Conservation (phyloP, 2,329 filamentous ascomycete genomes). For the Dactylellina leptospora region DNA sequence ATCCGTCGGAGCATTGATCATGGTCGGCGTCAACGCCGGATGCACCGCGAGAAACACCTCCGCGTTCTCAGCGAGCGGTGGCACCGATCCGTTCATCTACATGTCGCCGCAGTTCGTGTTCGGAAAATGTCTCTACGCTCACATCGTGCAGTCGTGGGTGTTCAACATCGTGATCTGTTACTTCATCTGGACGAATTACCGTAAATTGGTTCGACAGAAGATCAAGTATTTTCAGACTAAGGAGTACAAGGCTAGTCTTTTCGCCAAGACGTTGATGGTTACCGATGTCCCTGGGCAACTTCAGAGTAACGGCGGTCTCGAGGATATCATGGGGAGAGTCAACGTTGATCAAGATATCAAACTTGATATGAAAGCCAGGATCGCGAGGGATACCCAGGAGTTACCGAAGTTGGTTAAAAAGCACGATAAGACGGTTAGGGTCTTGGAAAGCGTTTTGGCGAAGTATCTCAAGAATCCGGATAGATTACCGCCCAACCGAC, state of each 20-base stretch:
- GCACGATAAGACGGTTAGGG: constrained; percentile 80
- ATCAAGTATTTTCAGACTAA: constrained; percentile 82
- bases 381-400: constrained; percentile 91
- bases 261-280: constrained; percentile 74
- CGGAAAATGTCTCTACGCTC: constrained; percentile 68
- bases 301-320: constrained; percentile 84
- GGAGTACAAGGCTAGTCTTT: constrained; percentile 87
- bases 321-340: constrained; percentile 72
- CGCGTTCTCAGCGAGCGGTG: background rate
- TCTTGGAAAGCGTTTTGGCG: constrained; percentile 82
- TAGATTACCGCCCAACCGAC: constrained; percentile 77
- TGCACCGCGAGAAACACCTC: constrained; percentile 53
- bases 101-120: constrained; percentile 70
- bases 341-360: constrained; percentile 44
- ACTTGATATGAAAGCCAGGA: constrained; percentile 63
- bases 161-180: constrained; percentile 79
- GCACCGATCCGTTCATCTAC: constrained; percentile 62
- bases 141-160: constrained; percentile 69
- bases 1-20: constrained; percentile 29
- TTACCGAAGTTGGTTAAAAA: constrained; percentile 84
- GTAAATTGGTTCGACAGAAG: constrained; percentile 74
- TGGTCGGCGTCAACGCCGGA: constrained; percentile 37
- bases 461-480: constrained; percentile 90
- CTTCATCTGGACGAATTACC: constrained; percentile 92
- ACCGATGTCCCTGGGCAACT: constrained; percentile 83